Evolutionary conservation across 2,329 filamentous ascomycete species (phyloP), one percentile per base, ranked within the genome.

Genomic region (Fusarium continuum): DNA sequence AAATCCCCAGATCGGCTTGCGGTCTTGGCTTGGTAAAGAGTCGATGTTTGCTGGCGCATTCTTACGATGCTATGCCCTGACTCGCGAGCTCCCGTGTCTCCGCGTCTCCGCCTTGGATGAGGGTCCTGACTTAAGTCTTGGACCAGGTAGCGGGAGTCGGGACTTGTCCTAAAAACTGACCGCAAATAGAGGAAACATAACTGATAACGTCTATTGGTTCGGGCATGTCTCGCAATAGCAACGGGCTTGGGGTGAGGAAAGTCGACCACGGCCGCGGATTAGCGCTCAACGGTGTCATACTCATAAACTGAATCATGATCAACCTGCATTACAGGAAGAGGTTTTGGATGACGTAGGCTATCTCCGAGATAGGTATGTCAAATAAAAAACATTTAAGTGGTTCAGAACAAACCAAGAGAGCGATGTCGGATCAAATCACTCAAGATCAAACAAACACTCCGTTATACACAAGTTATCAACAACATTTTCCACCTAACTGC

Each of bases 1-100:
- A 19, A 58, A 58, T 36, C 26, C 26, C 41, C 26, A 58, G 38
- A 60, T 60, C 55, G 49, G 41, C 28, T 45, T 25, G 40, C 31
- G 19, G 47, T 9, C 29, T 46, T 41, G 47, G 23, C 26, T 54
- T 29, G 47, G 39, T 35, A 60, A 41, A 39, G 47, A 34, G 54
- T 40, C 29, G 47, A 39, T 55, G 36, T 36, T 35, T 45, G n/a
- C 26, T 28, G 31, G 22, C 22, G 13, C 32, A 32, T 43, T 51
- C 34, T 39, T 31, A n/a, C 31, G 8, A 29, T 43, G 36, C 31
- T 36, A 22, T 22, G 23, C 17, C 40, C 56, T 60, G 56, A 60
- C 56, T 60, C 56, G 35, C 25, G n/a, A 36, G 40, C 46, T 41
- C 39, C 56, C 40, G 32, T 9, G 26, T 41, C 22, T 39, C 55